These are phyloP conservation scores for Farysia itapuensis DNA, from an alignment of 1,284 basidiomycete genomes.

Conservation along the genomic window DNA sequence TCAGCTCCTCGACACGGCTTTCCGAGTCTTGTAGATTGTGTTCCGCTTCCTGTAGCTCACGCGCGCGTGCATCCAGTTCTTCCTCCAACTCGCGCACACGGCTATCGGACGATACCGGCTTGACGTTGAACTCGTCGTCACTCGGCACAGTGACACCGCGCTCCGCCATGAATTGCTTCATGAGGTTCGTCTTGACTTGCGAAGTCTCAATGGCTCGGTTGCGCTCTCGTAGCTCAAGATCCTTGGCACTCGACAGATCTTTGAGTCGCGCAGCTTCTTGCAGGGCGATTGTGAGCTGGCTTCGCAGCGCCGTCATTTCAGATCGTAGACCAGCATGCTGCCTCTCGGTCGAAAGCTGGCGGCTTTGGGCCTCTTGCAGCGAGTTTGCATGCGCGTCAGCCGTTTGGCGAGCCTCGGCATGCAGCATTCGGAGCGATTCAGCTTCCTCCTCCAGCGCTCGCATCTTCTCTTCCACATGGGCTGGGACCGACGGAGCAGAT, in stretches of 20 bases:
- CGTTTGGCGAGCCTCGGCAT: slow-evolving; percentile 43
- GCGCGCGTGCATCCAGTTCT: slow-evolving; percentile 49
- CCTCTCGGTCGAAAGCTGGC: slow-evolving; percentile 69
- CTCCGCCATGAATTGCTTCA: slow-evolving; percentile 85
- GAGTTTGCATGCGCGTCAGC: slow-evolving; percentile 61
- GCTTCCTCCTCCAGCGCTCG: slow-evolving; percentile 53
- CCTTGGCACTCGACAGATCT: slow-evolving; percentile 59
- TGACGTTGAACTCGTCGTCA: slow-evolving; percentile 53
- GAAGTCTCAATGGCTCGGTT: slow-evolving; percentile 72
- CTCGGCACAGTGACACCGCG: slow-evolving; percentile 62
- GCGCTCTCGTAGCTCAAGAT: slow-evolving; percentile 71
- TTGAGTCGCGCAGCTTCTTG: slow-evolving; percentile 74
- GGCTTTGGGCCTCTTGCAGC: slow-evolving; percentile 71
- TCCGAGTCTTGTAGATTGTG: slow-evolving; percentile 54
- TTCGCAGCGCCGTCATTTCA: slow-evolving; percentile 76
- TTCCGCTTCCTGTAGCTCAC: slow-evolving; percentile 47
- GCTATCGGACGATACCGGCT: slow-evolving; percentile 45
- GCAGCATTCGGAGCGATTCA: slow-evolving; percentile 50
- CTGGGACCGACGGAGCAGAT: slow-evolving; percentile 13
- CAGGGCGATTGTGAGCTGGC: slow-evolving; percentile 73
- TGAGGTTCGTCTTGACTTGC: slow-evolving; percentile 74
- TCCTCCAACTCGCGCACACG: slow-evolving; percentile 53
- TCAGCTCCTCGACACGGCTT: slow-evolving; percentile 50
- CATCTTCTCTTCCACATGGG: slow-evolving; percentile 51
- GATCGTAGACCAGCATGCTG: slow-evolving; percentile 73